Evolutionary conservation across 208 protist species (phyloP), one percentile per base, ranked within the genome.

Genomic region (Trypanosoma congolense): DNA sequence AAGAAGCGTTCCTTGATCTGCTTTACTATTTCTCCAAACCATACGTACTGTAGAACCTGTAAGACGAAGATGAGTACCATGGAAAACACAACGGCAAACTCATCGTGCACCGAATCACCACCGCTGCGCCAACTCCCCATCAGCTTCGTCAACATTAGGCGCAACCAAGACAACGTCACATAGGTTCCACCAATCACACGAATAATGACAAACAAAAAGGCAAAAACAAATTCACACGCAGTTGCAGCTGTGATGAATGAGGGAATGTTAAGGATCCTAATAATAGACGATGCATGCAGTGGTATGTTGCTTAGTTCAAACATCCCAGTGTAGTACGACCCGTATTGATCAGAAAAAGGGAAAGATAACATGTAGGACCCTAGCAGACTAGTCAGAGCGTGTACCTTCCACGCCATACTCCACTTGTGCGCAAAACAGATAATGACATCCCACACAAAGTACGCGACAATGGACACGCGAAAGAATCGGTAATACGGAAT

Each of bases 391-490:
- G 53, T 71, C 25, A 89, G 52, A 36, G 68, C 86, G 56, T 93
- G 86, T 3, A 90, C 43, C 57, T 88, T 93, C 80, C 79, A 93
- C 30, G 65, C 48, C 21, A 50, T 12, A n/a, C 58, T 56, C 86
- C 86, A 93, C 14, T 70, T 70, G 53, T 87, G 81, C 58, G 56
- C 65, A 47, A 83, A 80, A 66, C 86, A 93, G 16, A 87, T 71
- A 24, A 89, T 41, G 25, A 90, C 64, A 56, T 93, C 86, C 83
- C 86, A 93, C 9, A 70, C 33, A 54, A 93, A 93, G 69, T 93
- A 93, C 24, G 75, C 50, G 0, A 73, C 24, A 44, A 93, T 87
- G n/a, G 78, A 35, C 2, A 80, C 65, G 14, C 82, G 80, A 56
- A 65, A 80, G 61, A 85, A 84, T 25, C 72, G 61, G 56, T 89